These are phyloP conservation scores for Penicillium sclerotiorum DNA, from an alignment of 2,329 filamentous ascomycete genomes.

Conservation along the genomic window DNA sequence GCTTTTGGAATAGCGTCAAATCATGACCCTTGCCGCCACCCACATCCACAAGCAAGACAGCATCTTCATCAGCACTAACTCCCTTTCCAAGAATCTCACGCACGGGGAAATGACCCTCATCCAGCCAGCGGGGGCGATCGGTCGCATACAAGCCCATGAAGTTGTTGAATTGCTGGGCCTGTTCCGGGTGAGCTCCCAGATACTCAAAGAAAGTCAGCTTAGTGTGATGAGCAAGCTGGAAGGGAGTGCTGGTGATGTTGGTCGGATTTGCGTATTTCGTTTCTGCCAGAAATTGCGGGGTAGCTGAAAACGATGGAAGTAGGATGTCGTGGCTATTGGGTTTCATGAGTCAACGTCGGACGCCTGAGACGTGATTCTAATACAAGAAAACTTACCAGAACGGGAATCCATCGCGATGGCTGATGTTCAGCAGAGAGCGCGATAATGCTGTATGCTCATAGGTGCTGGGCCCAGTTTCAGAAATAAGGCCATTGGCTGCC, in stretches of 20 bases:
- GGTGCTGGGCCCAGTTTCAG: too few species aligned
- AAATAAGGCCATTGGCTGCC: too few species aligned
- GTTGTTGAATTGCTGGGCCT: constrained; percentile 14
- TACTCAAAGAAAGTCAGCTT: constrained; percentile 11
- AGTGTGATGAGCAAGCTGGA: constrained; percentile 1
- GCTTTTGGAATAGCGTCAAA: constrained; percentile 7
- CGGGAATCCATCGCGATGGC: too few species aligned
- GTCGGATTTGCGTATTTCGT: neutral
- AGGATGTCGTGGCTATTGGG: too few species aligned
- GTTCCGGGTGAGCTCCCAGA: constrained; percentile 8
- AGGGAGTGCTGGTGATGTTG: neutral
- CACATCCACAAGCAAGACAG: constrained; percentile 12
- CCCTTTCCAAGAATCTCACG: neutral
- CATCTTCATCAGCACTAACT: constrained; percentile 1
- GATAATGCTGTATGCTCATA: too few species aligned
- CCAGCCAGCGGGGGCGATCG: constrained; percentile 15
- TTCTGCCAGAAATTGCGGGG: neutral
- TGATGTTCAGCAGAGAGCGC: too few species aligned
- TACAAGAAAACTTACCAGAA: too few species aligned
- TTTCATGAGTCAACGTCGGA: too few species aligned
- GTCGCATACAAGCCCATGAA: constrained; percentile 16
- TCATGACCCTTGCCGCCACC: constrained; percentile 18
- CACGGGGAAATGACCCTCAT: constrained; percentile 8
- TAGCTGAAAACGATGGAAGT: too few species aligned
- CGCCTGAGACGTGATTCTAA: too few species aligned